Evolutionary conservation across 2,329 filamentous ascomycete species (phyloP).

Genomic region (Alternaria arborescens): DNA sequence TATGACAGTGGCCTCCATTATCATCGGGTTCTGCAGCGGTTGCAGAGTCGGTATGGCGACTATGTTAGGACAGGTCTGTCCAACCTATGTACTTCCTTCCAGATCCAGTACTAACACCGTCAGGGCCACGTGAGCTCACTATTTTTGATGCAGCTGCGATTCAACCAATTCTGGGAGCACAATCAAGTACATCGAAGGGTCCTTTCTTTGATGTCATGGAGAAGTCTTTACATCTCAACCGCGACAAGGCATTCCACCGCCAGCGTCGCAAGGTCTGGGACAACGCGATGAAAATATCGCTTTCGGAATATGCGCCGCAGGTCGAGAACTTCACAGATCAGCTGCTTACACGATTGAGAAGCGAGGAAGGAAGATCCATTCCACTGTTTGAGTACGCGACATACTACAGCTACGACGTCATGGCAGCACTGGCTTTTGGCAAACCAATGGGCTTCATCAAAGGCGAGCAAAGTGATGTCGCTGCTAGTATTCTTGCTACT

Average conservation of each 20-base stretch:
- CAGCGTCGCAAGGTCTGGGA: conserved; percentile 42
- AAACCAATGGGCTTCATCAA: conserved; percentile 52
- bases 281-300: conserved; percentile 38
- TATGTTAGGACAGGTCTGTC: conserved; percentile 36
- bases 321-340: conserved; percentile 37
- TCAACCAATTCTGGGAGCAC: conserved; percentile 28
- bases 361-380: conserved; percentile 39
- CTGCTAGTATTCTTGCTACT: conserved; percentile 37
- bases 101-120: conserved; percentile 7
- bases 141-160: conserved; percentile 36
- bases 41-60: conserved; percentile 36
- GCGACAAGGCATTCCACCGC: conserved; percentile 36
- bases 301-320: conserved; percentile 31
- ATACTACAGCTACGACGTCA: conserved; percentile 57
- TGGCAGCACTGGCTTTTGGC: conserved; percentile 57
- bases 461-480: conserved; percentile 41
- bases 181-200: conserved; percentile 37
- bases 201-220: conserved; percentile 37
- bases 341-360: conserved; percentile 26
- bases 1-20: conserved; percentile 25
- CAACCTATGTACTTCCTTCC: not conserved
- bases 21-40: conserved; percentile 26
- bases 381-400: conserved; percentile 54
- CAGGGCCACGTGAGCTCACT: conserved; percentile 36
- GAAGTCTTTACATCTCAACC: conserved; percentile 36